Percentiles rank a stretch among this genome's conserved stretches.
These are phyloP conservation scores for Gossypium rotundifolium DNA, from an alignment of 345 rosid genomes.

Conservation along the genomic window DNA sequence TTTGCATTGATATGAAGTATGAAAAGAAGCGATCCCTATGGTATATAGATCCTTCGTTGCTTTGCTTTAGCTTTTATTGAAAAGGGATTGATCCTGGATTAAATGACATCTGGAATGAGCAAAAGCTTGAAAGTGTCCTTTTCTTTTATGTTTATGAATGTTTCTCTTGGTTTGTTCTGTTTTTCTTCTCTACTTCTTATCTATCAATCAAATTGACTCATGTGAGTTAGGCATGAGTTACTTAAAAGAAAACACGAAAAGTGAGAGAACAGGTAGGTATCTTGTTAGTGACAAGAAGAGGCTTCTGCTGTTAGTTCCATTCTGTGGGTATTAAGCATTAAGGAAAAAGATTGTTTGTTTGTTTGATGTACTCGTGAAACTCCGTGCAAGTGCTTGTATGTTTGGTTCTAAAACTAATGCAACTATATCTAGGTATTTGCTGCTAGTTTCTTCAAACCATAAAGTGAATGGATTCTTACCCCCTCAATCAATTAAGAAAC, in stretches of 20 bases:
- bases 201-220: neutral
- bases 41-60: neutral
- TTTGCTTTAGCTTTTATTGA: neutral
- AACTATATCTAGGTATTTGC: too few species aligned
- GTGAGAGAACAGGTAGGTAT: neutral
- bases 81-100: neutral
- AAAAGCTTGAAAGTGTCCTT: neutral
- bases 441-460: too few species aligned
- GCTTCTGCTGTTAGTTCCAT: neutral
- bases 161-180: neutral
- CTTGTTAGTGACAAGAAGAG: neutral
- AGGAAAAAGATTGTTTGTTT: neutral
- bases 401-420: neutral
- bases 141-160: neutral
- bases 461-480: too few species aligned
- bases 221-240: neutral
- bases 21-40: neutral
- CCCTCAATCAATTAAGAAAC: too few species aligned
- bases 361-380: neutral
- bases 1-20: neutral
- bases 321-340: neutral
- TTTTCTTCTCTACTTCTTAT: neutral
- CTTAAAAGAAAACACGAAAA: neutral
- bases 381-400: neutral
- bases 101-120: neutral